phyloP scores from a whole-genome alignment of 2,329 filamentous ascomycete species.

The Xylariaceae sp. region DNA sequence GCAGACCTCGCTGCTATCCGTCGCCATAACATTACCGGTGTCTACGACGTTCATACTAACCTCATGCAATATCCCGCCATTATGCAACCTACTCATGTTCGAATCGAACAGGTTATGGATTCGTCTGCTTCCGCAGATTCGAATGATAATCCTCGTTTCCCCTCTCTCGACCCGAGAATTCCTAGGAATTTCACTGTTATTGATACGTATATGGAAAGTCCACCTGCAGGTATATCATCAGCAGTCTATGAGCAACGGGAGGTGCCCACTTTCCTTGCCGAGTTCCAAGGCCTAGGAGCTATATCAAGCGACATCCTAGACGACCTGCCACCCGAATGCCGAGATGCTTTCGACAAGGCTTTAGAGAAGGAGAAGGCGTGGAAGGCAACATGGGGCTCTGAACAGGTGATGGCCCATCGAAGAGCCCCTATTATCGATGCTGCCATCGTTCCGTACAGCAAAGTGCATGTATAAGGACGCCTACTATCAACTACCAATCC shows the following conservation, averaged over 20 bases:
- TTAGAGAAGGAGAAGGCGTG: conserved; percentile 70
- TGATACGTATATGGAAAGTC: conserved; percentile 62
- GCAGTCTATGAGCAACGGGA: conserved; percentile 53
- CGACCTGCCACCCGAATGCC: conserved; percentile 73
- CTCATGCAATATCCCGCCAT: conserved; percentile 83
- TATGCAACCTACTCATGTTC: conserved; percentile 88
- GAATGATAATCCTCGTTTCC: conserved; percentile 48
- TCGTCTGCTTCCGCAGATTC: conserved; percentile 36
- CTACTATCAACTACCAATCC: too few species aligned
- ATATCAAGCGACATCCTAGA: conserved; percentile 70
- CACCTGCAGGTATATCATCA: conserved; percentile 54
- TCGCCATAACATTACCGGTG: conserved; percentile 72
- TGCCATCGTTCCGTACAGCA: conserved; percentile 65
- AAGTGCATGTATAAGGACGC: conserved; percentile 38
- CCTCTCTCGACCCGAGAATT: conserved; percentile 55
- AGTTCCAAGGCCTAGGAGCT: conserved; percentile 67
- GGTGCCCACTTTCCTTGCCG: conserved; percentile 54
- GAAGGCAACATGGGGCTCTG: conserved; percentile 76
- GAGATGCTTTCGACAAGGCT: conserved; percentile 73
- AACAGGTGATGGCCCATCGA: conserved; percentile 63
- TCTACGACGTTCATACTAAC: conserved; percentile 96
- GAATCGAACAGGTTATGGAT: conserved; percentile 72
- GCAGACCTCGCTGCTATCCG: conserved; percentile 73
- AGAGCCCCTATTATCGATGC: conserved; percentile 66
- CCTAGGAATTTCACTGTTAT: conserved; percentile 63